Evolutionary conservation across 176 grass and related monocot genomes (phyloP), one percentile per base, ranked within the genome.

Genomic region (Hyparrhenia diplandra): DNA sequence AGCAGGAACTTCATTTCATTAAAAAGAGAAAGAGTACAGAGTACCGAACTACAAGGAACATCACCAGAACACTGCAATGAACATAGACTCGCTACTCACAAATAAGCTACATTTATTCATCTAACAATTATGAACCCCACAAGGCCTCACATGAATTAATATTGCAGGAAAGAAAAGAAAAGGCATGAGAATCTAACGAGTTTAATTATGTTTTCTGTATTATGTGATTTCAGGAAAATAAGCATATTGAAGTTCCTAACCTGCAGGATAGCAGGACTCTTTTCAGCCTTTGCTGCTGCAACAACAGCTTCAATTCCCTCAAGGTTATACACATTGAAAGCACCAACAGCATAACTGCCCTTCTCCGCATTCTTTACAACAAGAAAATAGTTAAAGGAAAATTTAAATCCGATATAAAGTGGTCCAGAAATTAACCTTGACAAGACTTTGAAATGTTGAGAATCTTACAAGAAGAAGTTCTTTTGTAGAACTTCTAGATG

Each of bases 321-420:
- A 68, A 98, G 88, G 52, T 98, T 98, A 84, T 98, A 98, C 18
- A 98, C 84, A 88, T 98, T 98, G 86, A 98, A 98, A 81, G 95
- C 95, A 79, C 95, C 95, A 82, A 98, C 80, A 61, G 95, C 95
- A 84, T 98, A 98, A 71, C 90, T 86, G 71, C 88, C 88, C 12
- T 93, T 91, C 67, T 98, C 95, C 2, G 92, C 95, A 51, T 94
- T 83, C 95, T 94, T 92, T 36, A 77, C 45, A 76, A 82, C 32
- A 88, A 83, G 67, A 85, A 49, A 74, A 68, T 23, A 75, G 23
- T 82, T 39, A 83, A 78, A 39, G 10, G 63, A 74, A 28, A 61
- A 83, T 82, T 69, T 40, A 84, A 84, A 74, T 29, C 8, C 31
- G 57, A 8, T 77, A n/a, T n/a, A n/a, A 66, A 83, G 76, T 55